phyloP scores from a whole-genome alignment of 106 monocot species.

The Cymbidium sinense region DNA sequence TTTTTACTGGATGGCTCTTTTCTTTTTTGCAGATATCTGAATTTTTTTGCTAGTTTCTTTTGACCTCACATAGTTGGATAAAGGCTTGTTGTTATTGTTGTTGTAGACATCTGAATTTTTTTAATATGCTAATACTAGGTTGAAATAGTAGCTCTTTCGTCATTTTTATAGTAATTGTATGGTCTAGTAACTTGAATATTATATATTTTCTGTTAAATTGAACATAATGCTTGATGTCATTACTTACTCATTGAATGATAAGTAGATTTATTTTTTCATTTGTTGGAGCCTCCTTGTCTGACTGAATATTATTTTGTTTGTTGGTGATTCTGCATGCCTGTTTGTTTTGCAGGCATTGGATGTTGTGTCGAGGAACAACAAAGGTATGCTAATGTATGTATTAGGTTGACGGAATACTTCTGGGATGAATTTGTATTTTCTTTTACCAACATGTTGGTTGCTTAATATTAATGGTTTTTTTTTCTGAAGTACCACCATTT shows the following conservation, averaged over 20 bases:
- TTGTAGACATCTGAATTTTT: not conserved
- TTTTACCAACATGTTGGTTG: not conserved
- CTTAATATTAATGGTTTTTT: not conserved
- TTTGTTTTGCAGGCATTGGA: constrained; percentile 20
- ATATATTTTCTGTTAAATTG: not conserved
- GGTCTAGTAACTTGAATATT: not conserved
- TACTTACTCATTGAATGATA: not conserved
- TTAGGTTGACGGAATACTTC: not conserved
- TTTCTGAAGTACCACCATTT: not conserved
- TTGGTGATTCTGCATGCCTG: not conserved
- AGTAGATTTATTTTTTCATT: not conserved
- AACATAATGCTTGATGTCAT: not conserved
- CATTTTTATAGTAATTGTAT: not conserved
- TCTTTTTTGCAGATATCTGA: not conserved
- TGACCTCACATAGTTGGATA: too few relatives aligned
- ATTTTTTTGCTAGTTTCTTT: too few relatives aligned
- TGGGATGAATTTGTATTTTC: not conserved
- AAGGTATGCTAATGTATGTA: constrained; percentile 9
- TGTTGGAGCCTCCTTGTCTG: not conserved
- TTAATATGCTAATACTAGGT: not conserved
- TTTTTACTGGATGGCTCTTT: not conserved
- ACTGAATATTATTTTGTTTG: not conserved
- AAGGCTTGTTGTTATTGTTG: too few relatives aligned
- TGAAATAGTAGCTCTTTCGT: not conserved
- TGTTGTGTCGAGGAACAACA: constrained; percentile 9